phyloP scores from a whole-genome alignment of 2,329 filamentous ascomycete species.

The Podosphaera aphanis region DNA sequence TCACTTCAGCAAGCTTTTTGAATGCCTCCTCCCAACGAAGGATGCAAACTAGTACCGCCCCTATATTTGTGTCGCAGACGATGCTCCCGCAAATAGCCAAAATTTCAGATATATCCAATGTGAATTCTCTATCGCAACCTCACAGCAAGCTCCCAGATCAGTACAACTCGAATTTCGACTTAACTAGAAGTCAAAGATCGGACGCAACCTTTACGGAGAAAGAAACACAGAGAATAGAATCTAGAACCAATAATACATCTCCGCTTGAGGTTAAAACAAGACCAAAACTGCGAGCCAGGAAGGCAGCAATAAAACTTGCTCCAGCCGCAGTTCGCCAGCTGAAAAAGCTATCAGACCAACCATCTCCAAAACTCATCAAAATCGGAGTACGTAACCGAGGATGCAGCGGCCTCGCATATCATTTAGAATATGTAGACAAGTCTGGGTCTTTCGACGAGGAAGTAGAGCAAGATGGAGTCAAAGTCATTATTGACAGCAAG shows the following conservation, averaged over 20 bases:
- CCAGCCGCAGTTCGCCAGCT: conserved; percentile 60
- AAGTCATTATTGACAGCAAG: conserved; percentile 90
- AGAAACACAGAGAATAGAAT: conserved; percentile 43
- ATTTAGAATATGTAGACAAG: conserved; percentile 88
- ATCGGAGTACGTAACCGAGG: conserved; percentile 86
- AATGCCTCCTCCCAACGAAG: conserved; percentile 30
- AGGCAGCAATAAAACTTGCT: conserved; percentile 77
- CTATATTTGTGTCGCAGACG: conserved; percentile 34
- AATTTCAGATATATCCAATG: conserved; percentile 37
- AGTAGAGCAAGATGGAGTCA: conserved; percentile 88
- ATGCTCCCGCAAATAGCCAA: conserved; percentile 30
- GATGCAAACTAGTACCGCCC: conserved; percentile 41
- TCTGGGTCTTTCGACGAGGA: conserved; percentile 70
- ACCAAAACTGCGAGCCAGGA: conserved; percentile 53
- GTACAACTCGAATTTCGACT: conserved; percentile 8
- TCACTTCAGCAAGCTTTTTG: conserved; percentile 22
- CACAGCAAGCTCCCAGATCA: conserved; percentile 22
- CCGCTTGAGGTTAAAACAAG: conserved; percentile 25
- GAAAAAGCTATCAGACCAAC: conserved; percentile 52
- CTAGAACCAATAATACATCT: conserved; percentile 18
- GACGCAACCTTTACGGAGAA: conserved; percentile 30
- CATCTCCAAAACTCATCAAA: conserved; percentile 77
- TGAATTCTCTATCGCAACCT: conserved; percentile 20
- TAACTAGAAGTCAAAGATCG: conserved; percentile 13
- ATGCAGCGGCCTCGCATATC: conserved; percentile 80